These are phyloP conservation scores for Globisporangium middletonii DNA, from an alignment of 352 stramenopile species.

Conservation along the genomic window DNA sequence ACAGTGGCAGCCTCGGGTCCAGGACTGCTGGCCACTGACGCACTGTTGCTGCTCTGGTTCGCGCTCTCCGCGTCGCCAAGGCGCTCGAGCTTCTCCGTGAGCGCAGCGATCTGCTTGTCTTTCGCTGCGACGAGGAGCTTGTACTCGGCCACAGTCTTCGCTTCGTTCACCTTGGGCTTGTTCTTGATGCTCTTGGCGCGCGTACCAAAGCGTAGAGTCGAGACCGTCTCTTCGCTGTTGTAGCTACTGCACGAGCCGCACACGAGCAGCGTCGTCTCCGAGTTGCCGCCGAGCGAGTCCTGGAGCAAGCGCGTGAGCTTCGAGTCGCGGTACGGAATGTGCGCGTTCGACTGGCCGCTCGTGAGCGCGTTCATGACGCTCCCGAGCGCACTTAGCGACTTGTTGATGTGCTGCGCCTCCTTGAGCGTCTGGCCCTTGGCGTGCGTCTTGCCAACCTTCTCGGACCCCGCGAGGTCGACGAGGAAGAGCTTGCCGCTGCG, in stretches of 20 bases:
- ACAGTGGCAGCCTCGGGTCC: slow-evolving; percentile 4
- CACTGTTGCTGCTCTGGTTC: neutral
- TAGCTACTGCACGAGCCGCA: slow-evolving; percentile 63
- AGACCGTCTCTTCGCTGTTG: slow-evolving; percentile 66
- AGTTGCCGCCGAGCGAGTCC: slow-evolving; percentile 77
- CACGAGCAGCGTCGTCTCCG: slow-evolving; percentile 62
- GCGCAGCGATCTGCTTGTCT: slow-evolving; percentile 40
- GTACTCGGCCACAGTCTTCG: slow-evolving; percentile 78
- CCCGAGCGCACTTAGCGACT: slow-evolving; percentile 82
- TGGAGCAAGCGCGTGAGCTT: slow-evolving; percentile 86
- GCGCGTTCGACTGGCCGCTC: slow-evolving; percentile 78
- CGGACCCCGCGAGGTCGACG: slow-evolving; percentile 72
- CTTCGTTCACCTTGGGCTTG: slow-evolving; percentile 84
- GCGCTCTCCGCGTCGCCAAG: slow-evolving; percentile 2
- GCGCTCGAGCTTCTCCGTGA: slow-evolving; percentile 32
- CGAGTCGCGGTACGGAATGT: slow-evolving; percentile 89
- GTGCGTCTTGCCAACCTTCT: slow-evolving; percentile 73
- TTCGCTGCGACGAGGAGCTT: slow-evolving; percentile 57
- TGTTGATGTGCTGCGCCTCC: slow-evolving; percentile 90
- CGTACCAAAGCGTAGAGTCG: slow-evolving; percentile 69
- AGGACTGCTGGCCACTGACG: neutral
- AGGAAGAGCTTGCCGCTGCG: slow-evolving; percentile 91
- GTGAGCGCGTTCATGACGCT: slow-evolving; percentile 89
- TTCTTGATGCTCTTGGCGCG: slow-evolving; percentile 79
- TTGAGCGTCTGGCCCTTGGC: slow-evolving; percentile 90